These are phyloP conservation scores for Amaranthus cruentus DNA, from an alignment of 148 eudicot genomes.

Conservation along the genomic window DNA sequence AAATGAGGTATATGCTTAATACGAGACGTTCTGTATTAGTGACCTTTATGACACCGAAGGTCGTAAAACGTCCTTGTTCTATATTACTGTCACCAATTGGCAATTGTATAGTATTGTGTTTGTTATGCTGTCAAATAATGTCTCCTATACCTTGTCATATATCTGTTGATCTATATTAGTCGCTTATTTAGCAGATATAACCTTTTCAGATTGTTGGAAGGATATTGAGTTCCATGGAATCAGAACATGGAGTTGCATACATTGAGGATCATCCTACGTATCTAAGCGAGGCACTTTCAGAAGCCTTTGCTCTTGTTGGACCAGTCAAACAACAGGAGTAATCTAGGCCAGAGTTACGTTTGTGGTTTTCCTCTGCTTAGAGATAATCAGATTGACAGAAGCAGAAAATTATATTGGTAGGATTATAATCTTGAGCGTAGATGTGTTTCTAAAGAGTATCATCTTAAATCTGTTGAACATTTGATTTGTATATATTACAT, in stretches of 20 bases:
- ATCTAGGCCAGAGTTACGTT: background rate
- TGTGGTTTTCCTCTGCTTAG: background rate
- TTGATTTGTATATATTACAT: no score
- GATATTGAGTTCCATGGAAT: conserved; percentile 53
- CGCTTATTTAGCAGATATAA: background rate
- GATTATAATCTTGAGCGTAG: no score
- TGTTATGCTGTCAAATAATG: no score
- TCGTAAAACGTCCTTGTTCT: no score
- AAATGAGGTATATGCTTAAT: background rate
- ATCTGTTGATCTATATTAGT: background rate
- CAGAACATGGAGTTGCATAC: conserved; percentile 42
- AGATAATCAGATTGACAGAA: no score
- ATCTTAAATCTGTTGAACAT: no score
- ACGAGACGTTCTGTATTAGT: background rate
- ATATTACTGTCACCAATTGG: no score
- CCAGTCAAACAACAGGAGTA: conserved; percentile 37
- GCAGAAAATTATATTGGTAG: no score
- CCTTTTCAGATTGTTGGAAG: conserved; percentile 70
- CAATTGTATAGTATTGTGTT: no score
- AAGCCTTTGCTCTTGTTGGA: conserved; percentile 70
- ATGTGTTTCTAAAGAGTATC: no score
- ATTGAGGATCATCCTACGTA: conserved; percentile 65
- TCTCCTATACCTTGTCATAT: background rate
- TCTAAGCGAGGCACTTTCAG: conserved; percentile 51
- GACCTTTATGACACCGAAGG: background rate